These are phyloP conservation scores for Inga leiocalycina DNA, from an alignment of 306 rosid species.

Conservation along the genomic window DNA sequence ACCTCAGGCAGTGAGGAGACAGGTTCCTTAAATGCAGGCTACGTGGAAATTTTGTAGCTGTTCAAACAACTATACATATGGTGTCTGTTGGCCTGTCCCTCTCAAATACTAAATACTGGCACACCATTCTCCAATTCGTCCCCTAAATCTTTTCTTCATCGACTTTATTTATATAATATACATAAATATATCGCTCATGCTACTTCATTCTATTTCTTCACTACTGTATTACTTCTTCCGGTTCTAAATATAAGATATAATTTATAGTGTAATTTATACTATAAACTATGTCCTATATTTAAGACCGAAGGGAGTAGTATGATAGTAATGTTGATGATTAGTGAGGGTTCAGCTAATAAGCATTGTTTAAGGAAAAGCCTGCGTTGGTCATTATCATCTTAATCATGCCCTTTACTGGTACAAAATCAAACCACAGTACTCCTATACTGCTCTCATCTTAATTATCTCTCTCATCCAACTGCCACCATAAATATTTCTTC, in stretches of 20 bases:
- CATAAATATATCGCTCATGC: too few relatives aligned
- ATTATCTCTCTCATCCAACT: background rate
- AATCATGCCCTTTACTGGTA: background rate
- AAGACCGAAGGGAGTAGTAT: too few relatives aligned
- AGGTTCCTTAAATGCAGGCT: conserved; percentile 8
- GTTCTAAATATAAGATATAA: too few relatives aligned
- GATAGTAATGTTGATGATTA: background rate
- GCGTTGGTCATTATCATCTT: background rate
- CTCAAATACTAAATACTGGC: background rate
- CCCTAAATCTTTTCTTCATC: too few relatives aligned
- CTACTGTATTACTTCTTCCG: too few relatives aligned
- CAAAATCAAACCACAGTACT: background rate
- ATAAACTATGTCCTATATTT: too few relatives aligned
- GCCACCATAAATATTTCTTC: background rate
- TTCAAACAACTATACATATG: background rate
- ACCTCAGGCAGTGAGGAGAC: background rate
- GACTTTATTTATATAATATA: too few relatives aligned
- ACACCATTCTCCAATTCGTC: background rate
- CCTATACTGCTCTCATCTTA: background rate
- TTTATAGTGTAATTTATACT: too few relatives aligned
- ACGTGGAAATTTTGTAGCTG: background rate
- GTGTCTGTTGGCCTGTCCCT: background rate
- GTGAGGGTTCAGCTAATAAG: background rate
- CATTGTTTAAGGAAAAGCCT: background rate
- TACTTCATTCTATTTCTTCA: too few relatives aligned